Evolutionary conservation across 345 rosid species (phyloP), one percentile per base, ranked within the genome.

Genomic region (Kernera saxatilis): DNA sequence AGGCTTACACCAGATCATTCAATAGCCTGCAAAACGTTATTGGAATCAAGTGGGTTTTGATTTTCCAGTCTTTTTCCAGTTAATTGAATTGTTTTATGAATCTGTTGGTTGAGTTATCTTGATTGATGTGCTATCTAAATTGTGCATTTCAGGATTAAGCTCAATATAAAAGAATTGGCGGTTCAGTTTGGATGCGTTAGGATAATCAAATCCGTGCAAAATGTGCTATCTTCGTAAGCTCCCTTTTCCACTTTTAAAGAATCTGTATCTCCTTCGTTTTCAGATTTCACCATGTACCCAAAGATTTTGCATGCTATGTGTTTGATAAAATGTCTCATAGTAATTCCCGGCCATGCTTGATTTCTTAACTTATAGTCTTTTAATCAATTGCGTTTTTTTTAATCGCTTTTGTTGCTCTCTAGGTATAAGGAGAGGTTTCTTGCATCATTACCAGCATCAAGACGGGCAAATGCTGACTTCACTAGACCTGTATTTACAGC

Each of bases 181-280:
- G 78, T 94, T 81, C 96, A 83, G 27, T 94, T 94, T 67, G 99
- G 97, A 1, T 94, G 98, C 50, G 84, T 91, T 18, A 81, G 98
- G 82, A 87, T 94, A 22, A 88, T 94, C 59, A 92, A 91, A 70
- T 81, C 84, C 2, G 98, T 89, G 74, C 82, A 79, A 62, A 86
- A 80, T 44, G 87, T 89, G 26, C 48, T 90, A 23, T 83, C 96
- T 35, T 67, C 82, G 93, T 92, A 88, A 88, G 95, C 11, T 19
- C 18, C 3, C 30, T 69, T 44, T 63, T 43, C 36, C 26, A 2
- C 27, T 21, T 58, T 45, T n/a, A 4, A 23, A 23, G 11, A 0
- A 5, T 30, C n/a, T 18, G 22, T 63, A 10, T 41, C 15, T 1
- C 35, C 11, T 12, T 18, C 25, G 8, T 29, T 4, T 43, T 22